Base-by-base conservation (phyloP, 108 stramenopile genomes). In the Chaetoceros muelleri region DNA sequence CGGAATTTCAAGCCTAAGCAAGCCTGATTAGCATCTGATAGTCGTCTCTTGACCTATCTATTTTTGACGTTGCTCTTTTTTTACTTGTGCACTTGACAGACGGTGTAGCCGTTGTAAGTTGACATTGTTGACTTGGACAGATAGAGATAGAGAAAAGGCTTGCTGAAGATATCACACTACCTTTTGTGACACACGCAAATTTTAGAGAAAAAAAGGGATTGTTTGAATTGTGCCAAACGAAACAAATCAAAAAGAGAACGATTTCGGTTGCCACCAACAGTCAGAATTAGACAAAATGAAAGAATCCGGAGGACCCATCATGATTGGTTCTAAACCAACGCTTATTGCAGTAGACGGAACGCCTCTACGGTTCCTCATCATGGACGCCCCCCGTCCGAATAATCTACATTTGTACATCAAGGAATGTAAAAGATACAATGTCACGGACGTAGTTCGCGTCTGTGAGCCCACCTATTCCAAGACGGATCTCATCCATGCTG, bases 321-420 rank as follows among this genome's bases (percentile, higher is more conserved):
- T 59, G 53, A 76, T 85, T 47, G 72, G 70, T 44, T 81, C 84
- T 60, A 82, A 81, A 52, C 80, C 81, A 24, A 80, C 79, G 20
- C 64, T 80, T 23, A 72, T 88, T 34, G 58, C 58, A n/a, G 69
- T 66, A 1, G 13, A 28, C 20, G 13, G 8, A 13, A 30, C 45
- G 1, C 64, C 69, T 46, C 77, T 98, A 62, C 81, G 79, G 46
- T 96, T 98, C 67, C 80, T 98, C 34, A 95, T 98, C 62, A 96
- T 96, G 94, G 97, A 98, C 67, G 93, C 95, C 20, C 98, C 98
- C n/a, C 85, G 90, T 28, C 85, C 95, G 50, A 58, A 69, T 58
- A 97, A 97, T 64, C 71, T 99, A 27, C 89, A 90, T 49, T 74
- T 90, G 0, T 97, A 99, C 77, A 80, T 99, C 28, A 74, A 76